These are phyloP conservation scores for Geotrichum restrictum DNA, from an alignment of 1,139 yeast species.

Conservation along the genomic window DNA sequence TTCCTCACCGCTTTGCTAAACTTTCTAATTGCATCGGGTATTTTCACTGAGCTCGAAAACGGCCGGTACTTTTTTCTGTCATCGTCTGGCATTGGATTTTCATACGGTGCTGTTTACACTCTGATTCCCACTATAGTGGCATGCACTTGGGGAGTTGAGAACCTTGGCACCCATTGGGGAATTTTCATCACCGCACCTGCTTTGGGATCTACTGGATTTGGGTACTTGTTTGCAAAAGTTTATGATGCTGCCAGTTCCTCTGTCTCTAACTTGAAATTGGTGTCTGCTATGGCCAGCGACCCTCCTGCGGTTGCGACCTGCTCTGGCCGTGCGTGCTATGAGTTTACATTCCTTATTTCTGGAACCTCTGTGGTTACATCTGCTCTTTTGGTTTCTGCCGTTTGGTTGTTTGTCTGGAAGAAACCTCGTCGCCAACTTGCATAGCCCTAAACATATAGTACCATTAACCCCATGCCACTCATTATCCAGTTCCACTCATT, in stretches of 20 bases:
- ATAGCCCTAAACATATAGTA: too few relatives aligned
- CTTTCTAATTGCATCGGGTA: conserved; percentile 34
- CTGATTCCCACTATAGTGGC: conserved; percentile 79
- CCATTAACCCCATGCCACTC: too few relatives aligned
- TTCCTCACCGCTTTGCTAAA: conserved; percentile 30
- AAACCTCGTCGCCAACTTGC: conserved; percentile 10
- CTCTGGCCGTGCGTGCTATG: conserved; percentile 31
- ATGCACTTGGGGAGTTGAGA: conserved; percentile 81
- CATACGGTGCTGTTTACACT: conserved; percentile 84
- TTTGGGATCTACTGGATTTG: conserved; percentile 67
- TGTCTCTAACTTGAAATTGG: conserved; percentile 10
- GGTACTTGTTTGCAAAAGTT: conserved; percentile 64
- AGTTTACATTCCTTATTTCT: conserved; percentile 17
- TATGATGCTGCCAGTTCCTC: conserved; percentile 45
- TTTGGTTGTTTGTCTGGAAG: conserved; percentile 18
- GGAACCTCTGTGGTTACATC: conserved; percentile 7
- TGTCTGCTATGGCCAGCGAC: not conserved
- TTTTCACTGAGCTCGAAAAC: conserved; percentile 39
- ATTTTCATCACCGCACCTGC: conserved; percentile 90
- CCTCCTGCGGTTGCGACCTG: conserved; percentile 16
- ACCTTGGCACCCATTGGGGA: conserved; percentile 94
- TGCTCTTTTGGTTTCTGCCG: conserved; percentile 4
- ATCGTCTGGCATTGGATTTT: conserved; percentile 59
- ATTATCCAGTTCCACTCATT: too few relatives aligned
- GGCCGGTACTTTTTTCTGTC: conserved; percentile 39